Base-by-base conservation (phyloP, 148 eudicot species). In the Rhododendron simsii region DNA sequence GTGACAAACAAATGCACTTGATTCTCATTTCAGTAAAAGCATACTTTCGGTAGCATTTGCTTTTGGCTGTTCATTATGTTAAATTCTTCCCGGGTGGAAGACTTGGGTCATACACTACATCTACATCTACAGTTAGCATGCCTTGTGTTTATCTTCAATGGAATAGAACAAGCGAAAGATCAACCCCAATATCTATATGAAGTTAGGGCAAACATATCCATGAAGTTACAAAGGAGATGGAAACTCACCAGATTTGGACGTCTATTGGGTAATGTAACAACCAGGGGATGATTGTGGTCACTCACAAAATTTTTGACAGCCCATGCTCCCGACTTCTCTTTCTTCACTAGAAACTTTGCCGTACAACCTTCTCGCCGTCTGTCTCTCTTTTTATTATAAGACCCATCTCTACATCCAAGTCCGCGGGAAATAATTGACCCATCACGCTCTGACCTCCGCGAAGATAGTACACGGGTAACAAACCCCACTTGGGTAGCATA, bases 341-440 rank as follows among this genome's bases (percentile, higher is more conserved):
- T 88, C 87, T 90, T 90, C 23, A 88, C 79, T 73, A 88, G n/a
- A 50, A 90, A 37, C 84, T 82, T 88, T 51, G 91, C 88, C 7
- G 88, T 88, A 82, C 91, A 90, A 86, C 88, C 86, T 41, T 86
- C 90, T 59, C 90, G 79, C 20, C 88, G 85, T 45, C 87, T 90
- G 78, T 88, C 87, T 35, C 88, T 83, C 55, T 83, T 84, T 57
- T 82, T 86, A 63, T 65, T 88, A n/a, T 41, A 84, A 75, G 83
- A 55, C 78, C 78, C 82, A 44, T 77, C 86, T 84, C 88, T 67
- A 78, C 91, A 90, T 48, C 91, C 91, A 63, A 90, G 86, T 18
- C 91, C 91, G 47, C 91, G 91, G 15, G 91, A 90, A 86, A 90
- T 86, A 45, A 90, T 82, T 53, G 90, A 86, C 6, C 91, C 91